These are phyloP conservation scores for Phellopilus nigrolimitatus DNA, from an alignment of 1,284 basidiomycete genomes.

Conservation along the genomic window DNA sequence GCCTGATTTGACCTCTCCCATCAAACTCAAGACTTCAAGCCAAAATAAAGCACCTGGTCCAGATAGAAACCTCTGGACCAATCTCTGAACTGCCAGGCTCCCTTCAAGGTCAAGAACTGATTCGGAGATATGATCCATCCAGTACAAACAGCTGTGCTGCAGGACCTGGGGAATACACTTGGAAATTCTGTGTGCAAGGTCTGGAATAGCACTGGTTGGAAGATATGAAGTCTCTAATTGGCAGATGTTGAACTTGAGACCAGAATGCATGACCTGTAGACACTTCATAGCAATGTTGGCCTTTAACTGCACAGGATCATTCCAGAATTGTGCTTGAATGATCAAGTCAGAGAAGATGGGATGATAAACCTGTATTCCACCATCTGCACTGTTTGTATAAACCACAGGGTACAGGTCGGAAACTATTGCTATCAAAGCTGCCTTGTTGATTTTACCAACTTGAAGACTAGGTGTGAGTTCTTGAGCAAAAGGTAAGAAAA, in stretches of 20 bases:
- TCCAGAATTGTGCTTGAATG: background rate
- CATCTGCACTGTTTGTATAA: background rate
- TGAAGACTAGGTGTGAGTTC: background rate
- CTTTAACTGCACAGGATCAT: background rate
- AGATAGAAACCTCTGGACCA: background rate
- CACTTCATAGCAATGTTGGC: background rate
- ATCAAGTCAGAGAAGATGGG: slow-evolving; percentile 7
- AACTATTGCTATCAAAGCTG: background rate
- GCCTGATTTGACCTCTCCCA: background rate
- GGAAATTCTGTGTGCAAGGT: slow-evolving; percentile 21
- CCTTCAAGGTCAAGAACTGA: background rate
- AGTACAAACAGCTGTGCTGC: slow-evolving; percentile 26
- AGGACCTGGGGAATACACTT: slow-evolving; percentile 23
- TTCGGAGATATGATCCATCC: slow-evolving; percentile 26
- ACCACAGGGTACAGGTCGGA: background rate
- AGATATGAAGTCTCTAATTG: slow-evolving; percentile 26
- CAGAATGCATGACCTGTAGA: slow-evolving; percentile 21
- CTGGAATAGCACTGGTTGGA: slow-evolving; percentile 22
- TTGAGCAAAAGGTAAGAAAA: background rate
- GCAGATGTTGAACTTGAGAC: slow-evolving; percentile 32
- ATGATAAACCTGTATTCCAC: slow-evolving; percentile 5
- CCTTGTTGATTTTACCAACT: background rate
- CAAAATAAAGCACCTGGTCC: background rate
- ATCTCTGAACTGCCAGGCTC: background rate
- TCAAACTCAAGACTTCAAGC: background rate